phyloP scores from a whole-genome alignment of 2,329 filamentous ascomycete species.

The Talaromyces sp. region DNA sequence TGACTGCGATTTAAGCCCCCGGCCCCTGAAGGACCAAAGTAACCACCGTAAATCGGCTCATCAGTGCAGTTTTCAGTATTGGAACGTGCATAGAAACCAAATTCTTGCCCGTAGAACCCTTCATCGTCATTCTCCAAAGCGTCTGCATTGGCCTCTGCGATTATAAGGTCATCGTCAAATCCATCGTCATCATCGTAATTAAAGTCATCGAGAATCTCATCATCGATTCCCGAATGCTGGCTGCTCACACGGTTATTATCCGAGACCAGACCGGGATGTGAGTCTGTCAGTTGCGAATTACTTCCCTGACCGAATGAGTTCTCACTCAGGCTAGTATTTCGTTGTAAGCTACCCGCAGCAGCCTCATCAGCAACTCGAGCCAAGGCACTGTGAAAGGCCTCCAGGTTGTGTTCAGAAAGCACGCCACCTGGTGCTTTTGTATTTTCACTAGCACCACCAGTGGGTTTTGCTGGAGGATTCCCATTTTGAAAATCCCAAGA shows the following conservation, averaged over 20 bases:
- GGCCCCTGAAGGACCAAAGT: slow-evolving; percentile 74
- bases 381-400: slow-evolving; percentile 78
- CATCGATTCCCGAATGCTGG: slow-evolving; percentile 38
- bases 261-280: slow-evolving; percentile 46
- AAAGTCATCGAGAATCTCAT: slow-evolving; percentile 45
- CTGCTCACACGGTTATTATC: slow-evolving; percentile 49
- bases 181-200: slow-evolving; percentile 62
- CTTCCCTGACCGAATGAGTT: slow-evolving; percentile 36
- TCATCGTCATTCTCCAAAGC: slow-evolving; percentile 88
- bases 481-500: slow-evolving; percentile 17
- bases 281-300: slow-evolving; percentile 35
- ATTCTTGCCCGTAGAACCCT: slow-evolving; percentile 93
- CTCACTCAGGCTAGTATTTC: slow-evolving; percentile 53
- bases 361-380: slow-evolving; percentile 77
- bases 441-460: slow-evolving; percentile 32
- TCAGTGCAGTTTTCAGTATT: slow-evolving; percentile 46
- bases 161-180: slow-evolving; percentile 82
- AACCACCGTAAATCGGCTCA: slow-evolving; percentile 76
- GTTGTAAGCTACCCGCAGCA: slow-evolving; percentile 70
- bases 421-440: slow-evolving; percentile 33
- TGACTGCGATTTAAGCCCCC: slow-evolving; percentile 61
- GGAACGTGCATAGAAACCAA: slow-evolving; percentile 79
- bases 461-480: slow-evolving; percentile 27
- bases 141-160: slow-evolving; percentile 91
- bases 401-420: slow-evolving; percentile 57